Evolutionary conservation across 495 filamentous ascomycete species (phyloP).

Genomic region (Hyaloscypha bicolor): DNA sequence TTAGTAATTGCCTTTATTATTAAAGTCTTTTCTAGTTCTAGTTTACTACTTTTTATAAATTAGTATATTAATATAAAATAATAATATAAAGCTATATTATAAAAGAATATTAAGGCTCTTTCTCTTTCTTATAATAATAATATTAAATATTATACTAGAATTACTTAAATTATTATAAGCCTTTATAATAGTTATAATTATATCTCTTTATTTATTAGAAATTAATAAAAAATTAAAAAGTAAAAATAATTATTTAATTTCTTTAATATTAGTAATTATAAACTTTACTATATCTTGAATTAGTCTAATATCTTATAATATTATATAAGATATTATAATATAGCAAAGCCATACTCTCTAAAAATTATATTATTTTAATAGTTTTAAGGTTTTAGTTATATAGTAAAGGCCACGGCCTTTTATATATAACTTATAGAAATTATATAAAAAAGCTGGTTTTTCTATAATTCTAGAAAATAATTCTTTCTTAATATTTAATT

Average conservation of each 20-base stretch:
- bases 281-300: no score
- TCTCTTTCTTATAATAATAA: conserved; percentile 15
- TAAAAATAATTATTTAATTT: conserved; percentile 31
- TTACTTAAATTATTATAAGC: conserved; percentile 21
- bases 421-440: no score
- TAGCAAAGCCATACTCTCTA: no score
- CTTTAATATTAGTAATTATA: background rate
- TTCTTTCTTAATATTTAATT: no score
- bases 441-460: no score
- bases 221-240: conserved; percentile 32
- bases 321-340: background rate
- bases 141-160: conserved; percentile 10
- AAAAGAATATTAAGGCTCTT: conserved; percentile 19
- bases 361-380: no score
- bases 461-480: no score
- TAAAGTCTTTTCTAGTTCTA: conserved; percentile 20
- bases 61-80: conserved; percentile 14
- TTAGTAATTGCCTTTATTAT: conserved; percentile 9
- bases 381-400: no score
- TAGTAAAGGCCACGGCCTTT: no score
- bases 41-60: no score
- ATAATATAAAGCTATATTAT: conserved; percentile 13
- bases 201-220: conserved; percentile 28
- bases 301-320: no score
- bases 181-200: conserved; percentile 31